Percentiles rank a stretch among this genome's conserved stretches.
phyloP scores from a whole-genome alignment of 179 eudicot species.

The Vitellaria paradoxa region DNA sequence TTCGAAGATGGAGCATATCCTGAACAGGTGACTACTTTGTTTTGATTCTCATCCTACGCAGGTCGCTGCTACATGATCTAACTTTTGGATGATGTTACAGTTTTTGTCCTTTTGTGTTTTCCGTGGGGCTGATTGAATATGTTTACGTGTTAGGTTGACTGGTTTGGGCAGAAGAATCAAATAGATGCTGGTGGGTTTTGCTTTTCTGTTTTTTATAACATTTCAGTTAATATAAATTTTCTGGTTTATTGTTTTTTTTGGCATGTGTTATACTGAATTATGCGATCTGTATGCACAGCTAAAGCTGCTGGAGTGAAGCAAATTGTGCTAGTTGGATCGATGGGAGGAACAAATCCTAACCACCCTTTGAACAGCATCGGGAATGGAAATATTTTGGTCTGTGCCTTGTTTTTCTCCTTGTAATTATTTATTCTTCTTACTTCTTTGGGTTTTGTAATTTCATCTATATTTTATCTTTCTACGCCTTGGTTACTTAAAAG shows the following conservation, averaged over 20 bases:
- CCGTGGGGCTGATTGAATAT: conserved; percentile 4
- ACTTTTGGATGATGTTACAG: neutral
- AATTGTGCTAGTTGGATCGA: conserved; percentile 88
- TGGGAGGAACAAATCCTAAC: conserved; percentile 86
- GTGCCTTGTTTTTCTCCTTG: conserved; percentile 8
- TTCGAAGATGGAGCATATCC: conserved; percentile 80
- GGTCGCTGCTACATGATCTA: neutral
- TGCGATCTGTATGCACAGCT: conserved; percentile 44
- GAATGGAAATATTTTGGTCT: conserved; percentile 88
- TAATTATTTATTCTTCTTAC: neutral
- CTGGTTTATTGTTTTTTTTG: neutral
- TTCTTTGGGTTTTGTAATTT: neutral
- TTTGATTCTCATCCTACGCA: neutral
- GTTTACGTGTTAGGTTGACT: conserved; percentile 63
- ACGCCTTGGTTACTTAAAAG: neutral
- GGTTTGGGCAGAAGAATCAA: conserved; percentile 98
- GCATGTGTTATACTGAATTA: conserved; percentile 2
- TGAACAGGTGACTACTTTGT: conserved; percentile 55
- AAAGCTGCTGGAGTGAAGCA: conserved; percentile 98
- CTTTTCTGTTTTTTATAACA: neutral
- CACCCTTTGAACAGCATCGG: conserved; percentile 83
- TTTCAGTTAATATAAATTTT: neutral
- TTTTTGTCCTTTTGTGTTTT: neutral
- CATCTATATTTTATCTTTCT: neutral
- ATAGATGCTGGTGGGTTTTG: conserved; percentile 49